A percentile compares a stretch with the other conserved stretches of the same genome.
Conservation (phyloP, 352 stramenopile genomes). For the Phytophthora idaei region DNA sequence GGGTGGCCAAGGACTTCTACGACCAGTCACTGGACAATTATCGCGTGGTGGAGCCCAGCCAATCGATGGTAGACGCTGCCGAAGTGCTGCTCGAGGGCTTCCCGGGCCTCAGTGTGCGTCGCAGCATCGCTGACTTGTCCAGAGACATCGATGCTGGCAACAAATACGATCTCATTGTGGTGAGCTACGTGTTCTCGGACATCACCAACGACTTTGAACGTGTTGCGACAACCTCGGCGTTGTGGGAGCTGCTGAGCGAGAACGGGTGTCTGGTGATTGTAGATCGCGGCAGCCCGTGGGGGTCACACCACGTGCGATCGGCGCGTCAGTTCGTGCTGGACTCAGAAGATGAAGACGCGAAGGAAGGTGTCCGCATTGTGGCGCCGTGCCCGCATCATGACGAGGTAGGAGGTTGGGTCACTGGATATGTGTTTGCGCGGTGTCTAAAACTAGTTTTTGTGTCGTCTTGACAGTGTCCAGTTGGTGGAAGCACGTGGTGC, state of each 20-base stretch:
- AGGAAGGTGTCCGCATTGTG: constrained; percentile 55
- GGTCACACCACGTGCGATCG: constrained; percentile 82
- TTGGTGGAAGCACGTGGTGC: constrained; percentile 77
- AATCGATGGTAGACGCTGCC: constrained; percentile 86
- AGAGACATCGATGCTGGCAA: constrained; percentile 64
- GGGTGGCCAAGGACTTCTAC: constrained; percentile 79
- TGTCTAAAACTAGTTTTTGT: constrained; percentile 16
- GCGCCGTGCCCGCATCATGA: constrained; percentile 78
- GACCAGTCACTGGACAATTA: constrained; percentile 65
- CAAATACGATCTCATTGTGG: constrained; percentile 80
- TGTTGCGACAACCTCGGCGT: constrained; percentile 71
- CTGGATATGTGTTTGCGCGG: neutral
- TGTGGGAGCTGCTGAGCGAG: constrained; percentile 85
- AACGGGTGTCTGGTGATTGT: constrained; percentile 76
- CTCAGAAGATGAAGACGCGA: constrained; percentile 38
- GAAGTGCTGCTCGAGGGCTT: constrained; percentile 78
- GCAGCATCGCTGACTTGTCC: constrained; percentile 75
- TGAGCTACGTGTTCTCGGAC: constrained; percentile 81
- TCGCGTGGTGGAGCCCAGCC: constrained; percentile 81
- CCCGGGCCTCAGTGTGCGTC: constrained; percentile 72
- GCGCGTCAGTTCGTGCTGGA: constrained; percentile 88
- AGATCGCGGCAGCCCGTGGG: constrained; percentile 82
- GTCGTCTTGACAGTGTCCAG: constrained; percentile 53
- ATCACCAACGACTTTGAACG: constrained; percentile 87
- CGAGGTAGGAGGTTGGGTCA: constrained; percentile 44